Conservation (phyloP, 208 protist genomes). For the Trypanosoma caninum region DNA sequence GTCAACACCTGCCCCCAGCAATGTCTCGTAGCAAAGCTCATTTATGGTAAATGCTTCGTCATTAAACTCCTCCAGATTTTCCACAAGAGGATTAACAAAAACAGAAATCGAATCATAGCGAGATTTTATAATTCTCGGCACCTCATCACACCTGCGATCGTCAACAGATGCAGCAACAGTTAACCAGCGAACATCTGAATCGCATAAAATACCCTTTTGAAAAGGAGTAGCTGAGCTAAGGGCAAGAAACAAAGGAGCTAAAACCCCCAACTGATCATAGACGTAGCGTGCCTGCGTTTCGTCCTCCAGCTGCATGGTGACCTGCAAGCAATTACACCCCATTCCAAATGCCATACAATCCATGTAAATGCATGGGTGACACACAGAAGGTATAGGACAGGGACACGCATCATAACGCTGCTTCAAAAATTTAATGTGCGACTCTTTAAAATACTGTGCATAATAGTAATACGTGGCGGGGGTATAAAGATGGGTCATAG, state of each 20-base stretch:
- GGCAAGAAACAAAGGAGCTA: constrained; percentile 96
- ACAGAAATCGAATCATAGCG: constrained; percentile 95
- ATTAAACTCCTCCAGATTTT: constrained; percentile 86
- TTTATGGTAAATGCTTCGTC: constrained; percentile 86
- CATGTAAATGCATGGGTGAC: constrained; percentile 96
- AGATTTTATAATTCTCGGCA: constrained; percentile 93
- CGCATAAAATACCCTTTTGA: constrained; percentile 94
- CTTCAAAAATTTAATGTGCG: constrained; percentile 63
- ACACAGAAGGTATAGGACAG: constrained; percentile 79
- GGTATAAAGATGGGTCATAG: constrained; percentile 78
- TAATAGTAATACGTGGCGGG: constrained; percentile 88
- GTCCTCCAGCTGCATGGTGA: constrained; percentile 95
- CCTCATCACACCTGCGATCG: constrained; percentile 92
- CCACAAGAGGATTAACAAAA: constrained; percentile 80
- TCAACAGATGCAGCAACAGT: constrained; percentile 96
- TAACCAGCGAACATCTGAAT: constrained; percentile 96
- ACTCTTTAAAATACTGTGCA: constrained; percentile 84
- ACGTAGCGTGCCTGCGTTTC: constrained; percentile 93
- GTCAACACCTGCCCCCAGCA: constrained; percentile 91
- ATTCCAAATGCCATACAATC: constrained; percentile 99
- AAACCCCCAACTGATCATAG: constrained; percentile 96
- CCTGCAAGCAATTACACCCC: constrained; percentile 98
- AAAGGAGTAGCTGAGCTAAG: constrained; percentile 96
- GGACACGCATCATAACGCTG: constrained; percentile 79
- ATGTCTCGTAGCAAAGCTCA: constrained; percentile 59